Conservation (phyloP, 371 early-diverging fungal species). For the Amoeboaphelidium occidentale region DNA sequence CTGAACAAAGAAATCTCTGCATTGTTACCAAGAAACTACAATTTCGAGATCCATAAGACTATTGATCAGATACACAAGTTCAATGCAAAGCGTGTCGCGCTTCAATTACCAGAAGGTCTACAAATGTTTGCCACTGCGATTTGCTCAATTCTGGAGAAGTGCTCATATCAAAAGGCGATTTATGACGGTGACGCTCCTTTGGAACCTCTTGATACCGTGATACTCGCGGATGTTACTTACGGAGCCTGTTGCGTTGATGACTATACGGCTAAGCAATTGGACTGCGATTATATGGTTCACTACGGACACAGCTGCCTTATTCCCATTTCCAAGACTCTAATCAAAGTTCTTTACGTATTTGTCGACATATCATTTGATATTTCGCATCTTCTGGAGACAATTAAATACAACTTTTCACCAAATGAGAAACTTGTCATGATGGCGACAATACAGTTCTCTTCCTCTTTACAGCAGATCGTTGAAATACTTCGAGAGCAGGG, state of each 20-base stretch:
- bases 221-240: conserved; percentile 99
- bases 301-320: conserved; percentile 98
- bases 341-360: conserved; percentile 96
- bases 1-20: neutral
- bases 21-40: conserved; percentile 84
- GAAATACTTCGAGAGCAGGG: conserved; percentile 1
- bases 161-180: conserved; percentile 3
- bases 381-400: conserved; percentile 70
- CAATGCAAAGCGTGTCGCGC: conserved; percentile 59
- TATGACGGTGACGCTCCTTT: neutral
- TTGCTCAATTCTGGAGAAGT: conserved; percentile 70
- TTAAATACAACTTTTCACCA: conserved; percentile 50
- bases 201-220: conserved; percentile 58
- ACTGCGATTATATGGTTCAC: conserved; percentile 94
- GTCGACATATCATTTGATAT: conserved; percentile 96
- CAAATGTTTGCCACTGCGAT: conserved; percentile 82
- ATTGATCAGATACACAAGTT: conserved; percentile 68
- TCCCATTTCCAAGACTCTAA: conserved; percentile 77
- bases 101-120: conserved; percentile 99
- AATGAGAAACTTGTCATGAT: conserved; percentile 56
- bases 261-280: conserved; percentile 68
- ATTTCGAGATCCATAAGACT: conserved; percentile 97
- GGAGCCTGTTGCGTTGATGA: conserved; percentile 99
- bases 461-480: conserved; percentile 42
- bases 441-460: conserved; percentile 92